Base-by-base conservation (phyloP, 805 yeast species). In the Candida odintsovae region DNA sequence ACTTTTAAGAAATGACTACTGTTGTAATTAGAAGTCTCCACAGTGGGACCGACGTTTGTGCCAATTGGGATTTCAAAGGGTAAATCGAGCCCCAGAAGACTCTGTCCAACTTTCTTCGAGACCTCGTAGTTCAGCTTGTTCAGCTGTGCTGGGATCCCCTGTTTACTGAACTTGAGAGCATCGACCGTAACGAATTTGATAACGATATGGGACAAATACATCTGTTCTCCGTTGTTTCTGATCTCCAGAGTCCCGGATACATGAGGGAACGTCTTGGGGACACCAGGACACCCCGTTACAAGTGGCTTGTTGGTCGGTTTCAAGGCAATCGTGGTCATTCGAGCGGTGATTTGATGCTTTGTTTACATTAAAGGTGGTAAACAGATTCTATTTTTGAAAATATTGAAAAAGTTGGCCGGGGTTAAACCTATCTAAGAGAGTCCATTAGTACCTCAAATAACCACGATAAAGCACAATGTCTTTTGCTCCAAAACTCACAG, bases 231-330 rank as follows among this genome's bases (percentile, higher is more conserved):
- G 42, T 70, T 68, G 12, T 67, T 67, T 45, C 86, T 66, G 16
- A 82, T 59, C 51, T 80, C 78, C 15, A 82, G 57, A 22, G 71
- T 74, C 9, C 85, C 79, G 45, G 80, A 79, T 3, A 82, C 66
- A 25, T 86, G 70, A 2, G 88, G 87, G 42, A 71, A 62, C 3
- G 78, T 80, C 43, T 79, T 72, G 1, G 83, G 78, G 1, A 82
- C 78, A 0, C 89, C 89, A 0, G 88, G 87, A 62, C 85, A 79
- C 3, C 89, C 89, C 42, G 73, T 65, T 2, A 82, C 78, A 0
- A 78, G 65, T n/a, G 78, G 69, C 25, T 70, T 67, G 41, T 75
- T 76, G 35, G 80, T 71, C 3, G 83, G 77, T 44, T 75, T 76
- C 41, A 82, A 55, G 11, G 36, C 19, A 18, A 33, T 33, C 8